Evolutionary conservation across 2,329 filamentous ascomycete genomes (phyloP).

Genomic region (Colletotrichum siamense): DNA sequence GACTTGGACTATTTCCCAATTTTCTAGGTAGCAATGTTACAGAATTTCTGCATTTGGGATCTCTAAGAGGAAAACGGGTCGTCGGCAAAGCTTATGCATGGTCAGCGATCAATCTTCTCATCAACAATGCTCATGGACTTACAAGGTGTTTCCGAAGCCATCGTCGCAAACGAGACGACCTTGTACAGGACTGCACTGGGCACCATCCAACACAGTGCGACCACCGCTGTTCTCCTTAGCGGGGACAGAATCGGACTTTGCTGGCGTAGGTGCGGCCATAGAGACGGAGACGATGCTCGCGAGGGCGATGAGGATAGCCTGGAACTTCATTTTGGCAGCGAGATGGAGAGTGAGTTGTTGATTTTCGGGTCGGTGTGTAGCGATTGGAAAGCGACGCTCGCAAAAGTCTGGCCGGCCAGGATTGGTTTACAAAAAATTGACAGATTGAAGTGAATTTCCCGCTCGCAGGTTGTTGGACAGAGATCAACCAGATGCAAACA

Average conservation of each 20-base stretch:
- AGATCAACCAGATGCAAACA: neutral
- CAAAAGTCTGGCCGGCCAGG: conserved; percentile 4
- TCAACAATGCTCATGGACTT: neutral
- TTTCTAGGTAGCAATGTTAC: neutral
- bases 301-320: neutral
- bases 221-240: conserved; percentile 7
- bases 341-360: neutral
- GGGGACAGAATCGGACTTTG: neutral
- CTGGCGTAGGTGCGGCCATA: neutral
- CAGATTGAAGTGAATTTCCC: neutral
- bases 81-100: neutral
- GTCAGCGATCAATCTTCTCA: neutral
- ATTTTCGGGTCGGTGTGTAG: neutral
- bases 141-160: conserved; percentile 9
- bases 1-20: neutral
- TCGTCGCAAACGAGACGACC: conserved; percentile 10
- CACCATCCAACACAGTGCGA: neutral
- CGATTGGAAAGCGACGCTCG: neutral
- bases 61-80: conserved; percentile 8
- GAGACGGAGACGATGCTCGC: neutral
- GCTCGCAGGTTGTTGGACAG: neutral
- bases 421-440: neutral
- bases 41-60: neutral
- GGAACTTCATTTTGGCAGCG: neutral
- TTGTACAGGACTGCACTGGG: conserved; percentile 8